Conservation (phyloP, 306 rosid species). For the Carpinus fangiana region DNA sequence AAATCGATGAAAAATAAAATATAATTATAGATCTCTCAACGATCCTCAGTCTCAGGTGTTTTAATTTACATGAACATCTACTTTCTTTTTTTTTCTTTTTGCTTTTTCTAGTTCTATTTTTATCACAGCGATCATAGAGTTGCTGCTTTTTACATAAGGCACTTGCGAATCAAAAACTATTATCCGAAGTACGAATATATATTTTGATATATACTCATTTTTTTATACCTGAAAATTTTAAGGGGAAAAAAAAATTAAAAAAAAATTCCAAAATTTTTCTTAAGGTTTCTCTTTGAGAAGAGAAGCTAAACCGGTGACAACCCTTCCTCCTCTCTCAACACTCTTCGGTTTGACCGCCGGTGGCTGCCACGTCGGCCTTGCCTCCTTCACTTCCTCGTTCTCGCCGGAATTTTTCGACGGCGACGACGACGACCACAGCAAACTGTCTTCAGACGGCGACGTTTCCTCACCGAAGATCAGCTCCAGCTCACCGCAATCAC, state of each 20-base stretch:
- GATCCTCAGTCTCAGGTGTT: neutral
- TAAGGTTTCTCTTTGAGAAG: slow-evolving; percentile 74
- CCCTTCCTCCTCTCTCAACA: slow-evolving; percentile 65
- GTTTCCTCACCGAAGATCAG: slow-evolving; percentile 68
- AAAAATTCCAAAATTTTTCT: slow-evolving; percentile 31
- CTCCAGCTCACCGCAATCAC: slow-evolving; percentile 66
- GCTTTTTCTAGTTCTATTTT: neutral
- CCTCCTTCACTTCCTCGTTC: slow-evolving; percentile 16
- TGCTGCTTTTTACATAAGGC: slow-evolving; percentile 18
- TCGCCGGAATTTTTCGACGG: slow-evolving; percentile 9
- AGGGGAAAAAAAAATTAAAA: neutral
- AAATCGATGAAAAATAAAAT: neutral
- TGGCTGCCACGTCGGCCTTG: slow-evolving; percentile 57
- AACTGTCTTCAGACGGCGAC: slow-evolving; percentile 10
- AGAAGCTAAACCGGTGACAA: slow-evolving; percentile 93
- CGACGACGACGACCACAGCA: neutral
- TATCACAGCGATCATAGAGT: slow-evolving; percentile 22
- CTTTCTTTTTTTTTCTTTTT: no score
- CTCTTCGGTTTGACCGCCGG: slow-evolving; percentile 91
- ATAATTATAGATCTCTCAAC: neutral
- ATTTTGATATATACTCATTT: slow-evolving; percentile 20
- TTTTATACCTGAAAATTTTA: slow-evolving; percentile 18
- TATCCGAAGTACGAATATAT: slow-evolving; percentile 31
- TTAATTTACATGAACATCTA: neutral
- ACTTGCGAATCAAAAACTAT: neutral